Base-by-base conservation (phyloP, 345 rosid species). In the Populus euphratica region DNA sequence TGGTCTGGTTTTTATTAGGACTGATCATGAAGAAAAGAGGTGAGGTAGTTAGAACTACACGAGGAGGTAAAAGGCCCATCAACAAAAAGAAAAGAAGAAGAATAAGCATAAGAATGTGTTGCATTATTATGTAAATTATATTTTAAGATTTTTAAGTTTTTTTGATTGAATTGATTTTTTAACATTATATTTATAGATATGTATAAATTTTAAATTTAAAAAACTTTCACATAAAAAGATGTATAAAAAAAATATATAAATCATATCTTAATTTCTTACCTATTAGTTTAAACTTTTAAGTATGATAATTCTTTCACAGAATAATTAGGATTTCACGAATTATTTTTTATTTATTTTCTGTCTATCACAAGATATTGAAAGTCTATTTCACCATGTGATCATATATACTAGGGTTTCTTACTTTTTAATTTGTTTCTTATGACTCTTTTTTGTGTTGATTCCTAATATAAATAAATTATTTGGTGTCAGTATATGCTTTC, bases 1-100 rank as follows among this genome's bases (percentile, higher is more conserved):
- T 27, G 73, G 71, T 52, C 23, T 64, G 62, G 64, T 78, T 68
- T 67, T 73, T 64, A 76, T 78, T 21, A 44, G 75, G 71, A 77
- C 77, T 75, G 62, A 54, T 50, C 54, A 27, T 13, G 3, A 20
- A 16, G 31, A 68, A 69, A 21, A 67, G 66, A 69, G 65, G 73
- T 11, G 27, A 66, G 68, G 61, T 38, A 27, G 59, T 65, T 78
- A 84, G 72, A 47, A 33, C 61, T 20, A 21, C 25, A 31, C 31
- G 33, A 76, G 41, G 8, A 21, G 36, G 70, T 38, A 47, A 8
- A 14, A 47, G 27, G 13, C 59, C 47, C 11, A 14, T 23, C 31
- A 62, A 47, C 5, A 6, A 47, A 50, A 44, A 31, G 72, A 2
- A 13, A 70, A 70, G 52, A 41, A 69, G 14, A 29, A 49, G 47